Base-by-base conservation (phyloP, 768 basidiomycete genomes). In the Trametes elegans region DNA sequence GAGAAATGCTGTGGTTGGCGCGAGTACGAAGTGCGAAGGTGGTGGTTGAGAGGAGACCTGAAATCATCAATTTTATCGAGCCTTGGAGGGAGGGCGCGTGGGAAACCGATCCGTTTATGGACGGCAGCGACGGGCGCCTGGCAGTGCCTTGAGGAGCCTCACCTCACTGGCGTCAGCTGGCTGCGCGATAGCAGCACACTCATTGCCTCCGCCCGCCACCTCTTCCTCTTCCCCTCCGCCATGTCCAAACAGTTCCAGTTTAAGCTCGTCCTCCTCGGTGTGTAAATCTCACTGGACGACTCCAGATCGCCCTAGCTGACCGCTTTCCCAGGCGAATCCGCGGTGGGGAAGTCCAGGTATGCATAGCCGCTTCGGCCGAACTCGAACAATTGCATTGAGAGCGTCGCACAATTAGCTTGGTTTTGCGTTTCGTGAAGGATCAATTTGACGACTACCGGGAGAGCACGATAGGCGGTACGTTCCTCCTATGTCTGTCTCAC, bases 391-490 rank as follows among this genome's bases (percentile, higher is more conserved):
- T 58, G 46, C 41, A 35, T 57, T 68, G 52, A 62, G 41, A 11
- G 29, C 34, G 26, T 38, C 45, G 14, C 31, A 9, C 36, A 57
- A 38, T 51, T 66, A 95, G 92, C 75, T 74, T 98, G 60, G 97
- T 99, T 47, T 76, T 98, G 59, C 83, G 95, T 54, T 99, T 99
- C 66, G 97, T 98, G 62, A 93, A 94, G 74, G 90, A 92, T 70
- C 92, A 95, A 70, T 96, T 95, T 63, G 93, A 95, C 66, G 93
- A 95, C 72, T 94, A 94, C 70, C 80, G 93, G 71, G 93, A 96
- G 74, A 93, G 91, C 63, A 96, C 93, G 21, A 95, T 95, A 62
- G 92, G 93, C 68, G 90, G 92, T 87, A 60, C 53, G 65, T 60
- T n/a, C n/a, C 21, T 50, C 42, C 24, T 27, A 19, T 21, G 14